These are phyloP conservation scores for Cyberlindnera xylosilytica DNA, from an alignment of 805 yeast genomes.

Conservation along the genomic window DNA sequence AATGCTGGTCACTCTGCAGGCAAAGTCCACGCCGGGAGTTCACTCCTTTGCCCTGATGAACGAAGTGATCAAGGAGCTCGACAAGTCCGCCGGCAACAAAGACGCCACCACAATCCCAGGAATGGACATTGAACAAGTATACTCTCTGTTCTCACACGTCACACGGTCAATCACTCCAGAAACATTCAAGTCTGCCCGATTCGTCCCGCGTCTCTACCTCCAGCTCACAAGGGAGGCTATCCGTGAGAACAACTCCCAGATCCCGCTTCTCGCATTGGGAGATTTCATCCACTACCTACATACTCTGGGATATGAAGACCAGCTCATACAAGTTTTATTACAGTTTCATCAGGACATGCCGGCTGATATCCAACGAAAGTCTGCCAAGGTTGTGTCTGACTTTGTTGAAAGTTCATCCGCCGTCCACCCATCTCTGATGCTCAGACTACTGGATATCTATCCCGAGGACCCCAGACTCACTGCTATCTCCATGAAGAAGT, in stretches of 20 bases:
- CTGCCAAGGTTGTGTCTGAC: background rate
- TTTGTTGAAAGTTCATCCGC: background rate
- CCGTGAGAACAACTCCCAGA: background rate
- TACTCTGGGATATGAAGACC: constrained; percentile 17
- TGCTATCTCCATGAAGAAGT: background rate
- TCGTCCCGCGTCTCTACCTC: constrained; percentile 23
- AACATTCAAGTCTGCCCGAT: constrained; percentile 23
- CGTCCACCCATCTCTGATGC: constrained; percentile 4
- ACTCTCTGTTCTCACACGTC: constrained; percentile 11
- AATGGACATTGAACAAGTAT: constrained; percentile 6
- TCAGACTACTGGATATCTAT: constrained; percentile 1
- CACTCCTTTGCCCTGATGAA: constrained; percentile 15
- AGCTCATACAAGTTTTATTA: constrained; percentile 7
- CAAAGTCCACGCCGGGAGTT: background rate
- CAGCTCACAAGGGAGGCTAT: constrained; percentile 14
- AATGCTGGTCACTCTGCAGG: constrained; percentile 6
- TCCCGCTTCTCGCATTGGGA: constrained; percentile 10
- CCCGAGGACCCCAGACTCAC: background rate
- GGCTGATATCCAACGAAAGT: background rate
- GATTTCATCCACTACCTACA: constrained; percentile 18
- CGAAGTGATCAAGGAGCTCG: constrained; percentile 20
- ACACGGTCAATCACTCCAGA: constrained; percentile 10
- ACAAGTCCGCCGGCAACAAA: background rate
- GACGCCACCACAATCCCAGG: constrained; percentile 12
- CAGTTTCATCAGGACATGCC: constrained; percentile 6